These are phyloP conservation scores for Crataegus laevigata DNA, from an alignment of 306 rosid genomes.

Conservation along the genomic window DNA sequence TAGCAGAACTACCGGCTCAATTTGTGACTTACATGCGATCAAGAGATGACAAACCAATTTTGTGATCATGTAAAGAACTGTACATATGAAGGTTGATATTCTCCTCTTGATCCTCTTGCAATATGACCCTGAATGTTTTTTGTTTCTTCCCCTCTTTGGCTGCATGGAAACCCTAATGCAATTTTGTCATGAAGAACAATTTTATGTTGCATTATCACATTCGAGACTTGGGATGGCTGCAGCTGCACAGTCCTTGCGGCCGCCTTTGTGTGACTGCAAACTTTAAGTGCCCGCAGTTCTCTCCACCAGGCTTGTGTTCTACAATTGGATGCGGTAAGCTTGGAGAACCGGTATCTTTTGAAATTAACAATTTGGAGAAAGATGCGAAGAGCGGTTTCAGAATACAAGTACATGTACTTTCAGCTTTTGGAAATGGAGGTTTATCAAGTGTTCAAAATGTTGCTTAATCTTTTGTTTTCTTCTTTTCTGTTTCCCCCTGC, in stretches of 20 bases:
- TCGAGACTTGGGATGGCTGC: slow-evolving; percentile 1
- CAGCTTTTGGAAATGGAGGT: not conserved
- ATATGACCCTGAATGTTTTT: slow-evolving; percentile 1
- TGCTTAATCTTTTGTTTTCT: not conserved
- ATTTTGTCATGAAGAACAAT: not conserved
- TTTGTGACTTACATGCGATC: slow-evolving; percentile 83
- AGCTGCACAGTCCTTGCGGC: not conserved
- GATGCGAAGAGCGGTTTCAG: slow-evolving; percentile 5
- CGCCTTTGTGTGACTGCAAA: not conserved
- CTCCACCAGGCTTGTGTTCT: not conserved
- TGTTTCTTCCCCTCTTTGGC: not conserved
- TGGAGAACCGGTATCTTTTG: not conserved
- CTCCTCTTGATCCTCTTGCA: slow-evolving; percentile 29
- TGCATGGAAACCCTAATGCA: not conserved
- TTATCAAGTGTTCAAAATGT: not conserved
- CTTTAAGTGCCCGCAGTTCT: not conserved
- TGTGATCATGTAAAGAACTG: slow-evolving; percentile 36
- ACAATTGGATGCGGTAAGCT: not conserved
- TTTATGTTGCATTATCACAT: not conserved
- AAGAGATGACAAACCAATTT: slow-evolving; percentile 71
- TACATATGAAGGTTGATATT: slow-evolving; percentile 30
- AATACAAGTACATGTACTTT: not conserved
- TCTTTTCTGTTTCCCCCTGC: not conserved
- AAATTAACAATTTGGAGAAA: not conserved
- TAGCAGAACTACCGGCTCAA: slow-evolving; percentile 88